Base-by-base conservation (phyloP, 2,329 filamentous ascomycete genomes). In the Fusarium acutatum region DNA sequence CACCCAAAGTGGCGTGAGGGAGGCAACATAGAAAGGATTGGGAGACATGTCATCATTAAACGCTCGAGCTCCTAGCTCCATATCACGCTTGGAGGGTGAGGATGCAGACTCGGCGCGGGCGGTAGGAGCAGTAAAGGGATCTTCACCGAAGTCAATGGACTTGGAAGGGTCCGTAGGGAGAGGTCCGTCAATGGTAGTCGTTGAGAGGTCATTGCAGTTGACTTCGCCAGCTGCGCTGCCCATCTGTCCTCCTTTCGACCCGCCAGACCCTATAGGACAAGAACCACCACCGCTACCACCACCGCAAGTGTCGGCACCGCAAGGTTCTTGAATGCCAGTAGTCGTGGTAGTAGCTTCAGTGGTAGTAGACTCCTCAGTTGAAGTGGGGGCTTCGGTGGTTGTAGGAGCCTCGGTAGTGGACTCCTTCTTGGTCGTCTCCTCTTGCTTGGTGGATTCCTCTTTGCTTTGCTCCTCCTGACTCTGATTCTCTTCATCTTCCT, bases 321-420 rank as follows among this genome's bases (percentile, higher is more conserved):
- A 76, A 11, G 63, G 64, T 5, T 14, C 30, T n/a, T 24, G 35
- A 22, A 65, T 15, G 7, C 38, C 60, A 0, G 60, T 53, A 6
- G 56, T 61, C 15, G 67, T 41, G 2, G 72, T 71, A 2, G 72
- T 72, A 4, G 59, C 71, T n/a, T 74, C 67, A 7, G 71, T 74
- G 1, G 68, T 74, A 26, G 71, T 61, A 2, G 69, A 32, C 44
- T 63, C 60, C 38, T 66, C 65, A 0, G 63, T 63, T 15, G 54
- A 41, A 4, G 60, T 47, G 4, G 53, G 32, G 5, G 37, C 26
- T 17, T 64, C 60, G 4, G 63, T 72, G 26, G 52, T 66, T 2
- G 52, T 46, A 11, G 60, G 30, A 4, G 32, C 32, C 26, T 60
- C 61, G 2, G 59, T 69, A 5, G 44, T 67, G 6, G 66, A 58